Base-by-base conservation (phyloP, 1,139 yeast species). In the Pichia sp. region DNA sequence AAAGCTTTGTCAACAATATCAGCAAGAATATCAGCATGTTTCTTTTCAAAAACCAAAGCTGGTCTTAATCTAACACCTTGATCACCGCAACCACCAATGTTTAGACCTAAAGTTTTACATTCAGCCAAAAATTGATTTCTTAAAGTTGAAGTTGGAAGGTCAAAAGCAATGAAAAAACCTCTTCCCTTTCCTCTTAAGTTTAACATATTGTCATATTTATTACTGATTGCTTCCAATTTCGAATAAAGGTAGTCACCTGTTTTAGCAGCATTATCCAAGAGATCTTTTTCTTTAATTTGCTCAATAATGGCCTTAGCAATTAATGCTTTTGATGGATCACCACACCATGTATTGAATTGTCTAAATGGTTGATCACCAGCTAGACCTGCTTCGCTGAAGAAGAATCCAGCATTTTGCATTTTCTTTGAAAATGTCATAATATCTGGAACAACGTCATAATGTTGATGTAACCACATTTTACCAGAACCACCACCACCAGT, bases 401-500 rank as follows among this genome's bases (percentile, higher is more conserved):
- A 82, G 67, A 80, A 82, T 39, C 90, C 90, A 9, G 89, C 89
- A 48, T 85, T 78, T 65, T 82, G 90, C 73, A 82, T 81, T 62
- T 82, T 82, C 65, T 82, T 82, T 50, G 87, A 80, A 63, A 82
- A 82, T 1, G 89, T 79, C 43, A 82, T 87, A 67, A 82, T 70
- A 61, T 82, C 90, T 42, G 82, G 73, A 40, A 78, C 62, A 56
- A 84, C 68, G 58, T 80, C 69, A 71, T 84, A 84, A 66, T 82
- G 84, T 66, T 84, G 90, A 63, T 84, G 92, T 35, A 87, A 87
- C 94, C 94, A 84, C 71, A 84, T 70, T 55, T 72, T 73, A 55
- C 94, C 94, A 24, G 92, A 81, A 45, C 90, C 90, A 56, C 87
- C 92, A 47, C 84, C 85, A 60, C 94, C 94, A 42, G 94, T 84